phyloP scores from a whole-genome alignment of 1,284 basidiomycete species.

The Earliella scabrosa region DNA sequence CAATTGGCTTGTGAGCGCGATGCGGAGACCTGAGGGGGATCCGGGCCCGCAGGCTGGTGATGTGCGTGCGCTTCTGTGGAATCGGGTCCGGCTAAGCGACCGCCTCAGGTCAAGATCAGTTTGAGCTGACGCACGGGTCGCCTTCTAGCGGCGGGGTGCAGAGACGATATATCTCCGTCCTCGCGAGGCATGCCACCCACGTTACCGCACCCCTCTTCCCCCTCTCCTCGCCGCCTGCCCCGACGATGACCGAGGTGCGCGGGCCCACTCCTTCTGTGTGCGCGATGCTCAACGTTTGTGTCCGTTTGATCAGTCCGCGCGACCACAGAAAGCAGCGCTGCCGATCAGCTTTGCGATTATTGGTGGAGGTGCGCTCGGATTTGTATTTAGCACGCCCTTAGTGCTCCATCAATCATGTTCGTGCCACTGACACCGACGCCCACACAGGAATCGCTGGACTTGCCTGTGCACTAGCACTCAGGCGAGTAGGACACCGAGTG shows the following conservation, averaged over 20 bases:
- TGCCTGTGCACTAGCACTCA: constrained; percentile 55
- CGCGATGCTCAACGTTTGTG: background rate
- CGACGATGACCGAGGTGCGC: background rate
- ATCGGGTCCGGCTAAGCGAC: background rate
- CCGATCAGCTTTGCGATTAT: constrained; percentile 50
- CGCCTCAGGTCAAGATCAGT: background rate
- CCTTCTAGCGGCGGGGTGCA: background rate
- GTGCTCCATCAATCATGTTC: background rate
- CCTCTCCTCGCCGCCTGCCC: background rate
- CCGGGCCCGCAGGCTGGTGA: too few species aligned
- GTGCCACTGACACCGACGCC: background rate
- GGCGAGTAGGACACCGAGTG: constrained; percentile 58
- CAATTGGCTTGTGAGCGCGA: background rate
- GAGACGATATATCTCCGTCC: constrained; percentile 2
- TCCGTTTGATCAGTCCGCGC: constrained; percentile 1
- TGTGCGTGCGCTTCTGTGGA: too few species aligned
- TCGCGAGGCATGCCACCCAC: background rate
- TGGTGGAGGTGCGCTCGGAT: constrained; percentile 43
- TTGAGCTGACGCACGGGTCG: background rate
- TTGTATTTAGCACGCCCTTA: background rate
- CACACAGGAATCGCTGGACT: constrained; percentile 47
- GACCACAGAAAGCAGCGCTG: constrained; percentile 31
- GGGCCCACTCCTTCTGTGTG: background rate
- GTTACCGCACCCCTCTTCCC: background rate
- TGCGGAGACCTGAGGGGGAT: too few species aligned